These are phyloP conservation scores for Lolium perenne DNA, from an alignment of 176 grass and related monocot genomes.

Conservation along the genomic window DNA sequence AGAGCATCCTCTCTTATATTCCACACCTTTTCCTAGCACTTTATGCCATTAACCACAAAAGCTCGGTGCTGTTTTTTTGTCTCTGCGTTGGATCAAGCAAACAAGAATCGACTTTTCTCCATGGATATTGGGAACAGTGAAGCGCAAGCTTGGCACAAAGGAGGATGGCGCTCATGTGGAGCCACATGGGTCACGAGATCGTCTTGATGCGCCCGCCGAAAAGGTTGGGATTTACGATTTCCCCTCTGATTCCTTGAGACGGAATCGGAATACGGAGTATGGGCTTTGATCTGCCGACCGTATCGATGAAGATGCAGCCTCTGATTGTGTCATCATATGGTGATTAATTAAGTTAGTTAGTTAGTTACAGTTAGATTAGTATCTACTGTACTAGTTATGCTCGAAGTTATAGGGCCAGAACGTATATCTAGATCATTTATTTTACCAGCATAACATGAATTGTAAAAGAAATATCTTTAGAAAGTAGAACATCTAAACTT, in stretches of 20 bases:
- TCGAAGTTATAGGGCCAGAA: too few species aligned
- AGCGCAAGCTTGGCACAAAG: slow-evolving; percentile 56
- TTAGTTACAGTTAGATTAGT: too few species aligned
- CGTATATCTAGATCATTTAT: too few species aligned
- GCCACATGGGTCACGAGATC: slow-evolving; percentile 46
- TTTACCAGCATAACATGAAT: too few species aligned
- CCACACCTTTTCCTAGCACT: slow-evolving; percentile 34
- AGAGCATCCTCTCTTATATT: background rate
- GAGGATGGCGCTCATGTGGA: slow-evolving; percentile 46
- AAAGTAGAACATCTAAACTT: too few species aligned
- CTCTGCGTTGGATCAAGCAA: slow-evolving; percentile 35
- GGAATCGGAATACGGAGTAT: background rate
- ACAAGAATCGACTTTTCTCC: slow-evolving; percentile 9
- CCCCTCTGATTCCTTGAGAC: background rate
- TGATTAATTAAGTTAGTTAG: background rate
- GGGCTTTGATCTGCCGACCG: background rate
- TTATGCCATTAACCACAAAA: slow-evolving; percentile 46
- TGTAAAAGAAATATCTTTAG: too few species aligned
- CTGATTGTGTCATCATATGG: background rate
- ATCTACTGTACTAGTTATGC: too few species aligned
- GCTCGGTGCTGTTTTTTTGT: slow-evolving; percentile 39
- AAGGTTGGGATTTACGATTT: background rate
- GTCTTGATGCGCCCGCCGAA: background rate
- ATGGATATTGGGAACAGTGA: slow-evolving; percentile 42
- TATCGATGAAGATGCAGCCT: background rate